Evolutionary conservation across 2,329 filamentous ascomycete genomes (phyloP).

Genomic region (Aspergillus sp.): DNA sequence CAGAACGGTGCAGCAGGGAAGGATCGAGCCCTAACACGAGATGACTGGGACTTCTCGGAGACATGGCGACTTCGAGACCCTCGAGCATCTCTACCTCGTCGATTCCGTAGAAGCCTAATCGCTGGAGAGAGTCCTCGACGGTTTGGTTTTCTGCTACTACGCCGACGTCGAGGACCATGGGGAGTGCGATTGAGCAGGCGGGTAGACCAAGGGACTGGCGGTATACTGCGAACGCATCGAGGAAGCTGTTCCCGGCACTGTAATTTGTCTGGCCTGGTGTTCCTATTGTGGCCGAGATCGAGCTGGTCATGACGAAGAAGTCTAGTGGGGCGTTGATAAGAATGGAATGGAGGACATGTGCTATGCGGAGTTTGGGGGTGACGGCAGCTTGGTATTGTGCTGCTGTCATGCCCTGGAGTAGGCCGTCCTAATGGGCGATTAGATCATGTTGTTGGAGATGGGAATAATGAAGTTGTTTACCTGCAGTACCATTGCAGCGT

Average conservation of each 20-base stretch:
- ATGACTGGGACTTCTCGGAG: background rate
- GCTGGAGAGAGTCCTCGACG: conserved; percentile 37
- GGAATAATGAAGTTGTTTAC: background rate
- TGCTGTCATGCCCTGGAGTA: background rate
- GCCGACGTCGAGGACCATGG: conserved; percentile 6
- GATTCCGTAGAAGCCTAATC: conserved; percentile 40
- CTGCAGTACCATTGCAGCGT: background rate
- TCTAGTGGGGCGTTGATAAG: background rate
- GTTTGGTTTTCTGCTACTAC: conserved; percentile 33
- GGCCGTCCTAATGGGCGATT: background rate
- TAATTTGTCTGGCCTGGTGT: background rate
- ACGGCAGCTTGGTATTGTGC: background rate
- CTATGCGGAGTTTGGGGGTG: background rate
- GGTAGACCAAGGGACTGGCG: background rate
- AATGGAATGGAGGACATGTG: background rate
- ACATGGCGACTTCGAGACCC: conserved; percentile 24
- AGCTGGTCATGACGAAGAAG: background rate
- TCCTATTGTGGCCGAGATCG: background rate
- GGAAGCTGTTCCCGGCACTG: background rate
- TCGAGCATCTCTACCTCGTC: conserved; percentile 36
- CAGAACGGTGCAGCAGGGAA: background rate
- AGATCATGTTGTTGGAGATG: background rate
- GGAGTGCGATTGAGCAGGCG: conserved; percentile 27
- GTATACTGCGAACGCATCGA: background rate
- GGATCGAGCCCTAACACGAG: conserved; percentile 3